Evolutionary conservation across 1,284 basidiomycete genomes (phyloP).

Genomic region (Ceratobasidium theobromae): DNA sequence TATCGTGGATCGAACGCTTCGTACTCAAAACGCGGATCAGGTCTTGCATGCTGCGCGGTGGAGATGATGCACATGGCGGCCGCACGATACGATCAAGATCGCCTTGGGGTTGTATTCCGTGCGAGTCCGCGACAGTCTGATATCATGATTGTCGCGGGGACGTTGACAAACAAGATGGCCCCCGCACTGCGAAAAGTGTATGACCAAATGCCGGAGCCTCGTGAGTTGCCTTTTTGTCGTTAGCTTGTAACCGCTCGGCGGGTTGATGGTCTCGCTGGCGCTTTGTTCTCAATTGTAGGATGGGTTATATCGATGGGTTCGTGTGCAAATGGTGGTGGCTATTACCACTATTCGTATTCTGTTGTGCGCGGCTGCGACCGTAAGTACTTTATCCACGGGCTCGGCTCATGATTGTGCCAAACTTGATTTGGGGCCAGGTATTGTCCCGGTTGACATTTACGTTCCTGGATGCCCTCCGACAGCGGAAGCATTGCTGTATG

Average conservation of each 20-base stretch:
- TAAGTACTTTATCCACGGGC: slow-evolving; percentile 45
- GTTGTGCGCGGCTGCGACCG: slow-evolving; percentile 99
- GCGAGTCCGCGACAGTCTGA: slow-evolving; percentile 97
- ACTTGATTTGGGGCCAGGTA: slow-evolving; percentile 52
- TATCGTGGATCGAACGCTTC: too few relatives aligned
- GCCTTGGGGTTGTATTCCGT: slow-evolving; percentile 97
- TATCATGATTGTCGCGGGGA: slow-evolving; percentile 99
- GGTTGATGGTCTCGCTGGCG: slow-evolving; percentile 38
- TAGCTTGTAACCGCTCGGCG: slow-evolving; percentile 36
- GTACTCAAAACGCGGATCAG: slow-evolving; percentile 47
- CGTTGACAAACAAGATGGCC: slow-evolving; percentile 99
- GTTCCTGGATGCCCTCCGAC: slow-evolving; percentile 93
- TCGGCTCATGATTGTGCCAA: slow-evolving; percentile 4
- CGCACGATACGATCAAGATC: slow-evolving; percentile 97
- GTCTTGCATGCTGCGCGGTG: slow-evolving; percentile 97
- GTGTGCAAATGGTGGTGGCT: slow-evolving; percentile 97
- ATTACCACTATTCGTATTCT: slow-evolving; percentile 98
- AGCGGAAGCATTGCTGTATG: slow-evolving; percentile 91
- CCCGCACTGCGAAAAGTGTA: slow-evolving; percentile 94
- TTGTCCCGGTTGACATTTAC: slow-evolving; percentile 98
- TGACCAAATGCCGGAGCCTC: slow-evolving; percentile 95
- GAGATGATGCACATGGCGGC: slow-evolving; percentile 99
- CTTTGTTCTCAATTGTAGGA: slow-evolving; percentile 50
- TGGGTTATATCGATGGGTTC: slow-evolving; percentile 99
- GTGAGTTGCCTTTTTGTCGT: slow-evolving; percentile 48